Evolutionary conservation across 2,329 filamentous ascomycete genomes (phyloP), one percentile per base, ranked within the genome.

Genomic region (Ploettnerulaceae sp.): DNA sequence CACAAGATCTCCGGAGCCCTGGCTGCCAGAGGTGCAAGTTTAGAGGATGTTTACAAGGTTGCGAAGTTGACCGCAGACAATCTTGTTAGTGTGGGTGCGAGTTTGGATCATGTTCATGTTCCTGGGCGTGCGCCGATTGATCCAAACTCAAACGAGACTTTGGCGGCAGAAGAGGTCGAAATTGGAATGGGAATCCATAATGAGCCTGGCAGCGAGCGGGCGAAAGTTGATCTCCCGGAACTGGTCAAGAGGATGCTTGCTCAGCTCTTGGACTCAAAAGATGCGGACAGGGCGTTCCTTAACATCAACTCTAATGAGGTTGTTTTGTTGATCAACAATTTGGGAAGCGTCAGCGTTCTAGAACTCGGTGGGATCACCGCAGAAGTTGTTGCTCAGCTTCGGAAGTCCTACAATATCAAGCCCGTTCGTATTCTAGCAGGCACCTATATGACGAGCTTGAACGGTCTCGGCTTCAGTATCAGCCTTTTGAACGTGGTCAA

Each of bases 91-190:
- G 86, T 96, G 17, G 91, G 90, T 12, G 86, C 87, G 3, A 91
- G 86, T 43, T 70, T 96, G 32, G 84, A 86, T 54, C 90, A 95
- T 64, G 90, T 96, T n/a, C 91, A 96, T 63, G 87, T 96, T 0
- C 91, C 91, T 0, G 90, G 91, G 3, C 77, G 89, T 50, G 76
- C 71, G 1, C 62, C 71, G 5, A 66, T 70, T 0, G 76, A 79
- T 54, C 62, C 66, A 9, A 73, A 73, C 33, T 71, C 71, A 8
- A 77, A 80, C 18, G 80, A 81, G 21, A 64, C 57, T 32, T 67
- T 91, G 47, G 73, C 68, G 36, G 66, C 57, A 3, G 75, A 70
- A 29, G 76, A 82, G 61, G 75, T 81, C 20, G 79, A 83, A 64
- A 68, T 83, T 53, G 83, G 83, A 1, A 86, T 86, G 82, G 83